phyloP scores from a whole-genome alignment of 2,329 filamentous ascomycete genomes.

The Sordariomycetes sp. region DNA sequence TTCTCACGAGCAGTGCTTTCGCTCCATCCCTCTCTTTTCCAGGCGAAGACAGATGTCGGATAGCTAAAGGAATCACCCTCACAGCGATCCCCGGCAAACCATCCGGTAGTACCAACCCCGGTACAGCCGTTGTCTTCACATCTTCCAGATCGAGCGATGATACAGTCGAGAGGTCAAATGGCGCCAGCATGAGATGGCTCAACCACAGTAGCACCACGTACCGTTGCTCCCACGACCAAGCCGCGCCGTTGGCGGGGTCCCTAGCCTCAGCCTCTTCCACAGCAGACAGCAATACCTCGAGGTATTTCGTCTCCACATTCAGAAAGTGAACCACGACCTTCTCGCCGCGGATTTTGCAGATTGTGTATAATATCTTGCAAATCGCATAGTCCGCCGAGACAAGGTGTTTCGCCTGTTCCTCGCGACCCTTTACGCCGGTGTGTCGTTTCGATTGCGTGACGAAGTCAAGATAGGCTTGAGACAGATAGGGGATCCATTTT shows the following conservation, averaged over 20 bases:
- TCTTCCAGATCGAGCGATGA: conserved; percentile 51
- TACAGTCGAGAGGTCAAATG: conserved; percentile 84
- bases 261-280: conserved; percentile 51
- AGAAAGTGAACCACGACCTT: conserved; percentile 89
- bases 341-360: conserved; percentile 90
- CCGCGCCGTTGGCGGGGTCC: conserved; percentile 7
- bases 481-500: conserved; percentile 63
- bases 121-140: conserved; percentile 28
- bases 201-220: conserved; percentile 87
- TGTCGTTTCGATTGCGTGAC: conserved; percentile 37
- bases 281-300: conserved; percentile 70
- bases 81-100: conserved; percentile 61
- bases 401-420: conserved; percentile 28
- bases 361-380: conserved; percentile 72
- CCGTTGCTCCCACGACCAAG: conserved; percentile 74
- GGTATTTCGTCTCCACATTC: conserved; percentile 77
- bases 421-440: conserved; percentile 14
- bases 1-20: conserved; percentile 69
- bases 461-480: conserved; percentile 66
- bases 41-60: conserved; percentile 62
- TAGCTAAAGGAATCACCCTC: conserved; percentile 60
- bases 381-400: conserved; percentile 60
- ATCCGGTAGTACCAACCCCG: conserved; percentile 44
- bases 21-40: conserved; percentile 88
- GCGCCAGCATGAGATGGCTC: conserved; percentile 71